Base-by-base conservation (phyloP, 257 asterid species). In the Mentha longifolia region DNA sequence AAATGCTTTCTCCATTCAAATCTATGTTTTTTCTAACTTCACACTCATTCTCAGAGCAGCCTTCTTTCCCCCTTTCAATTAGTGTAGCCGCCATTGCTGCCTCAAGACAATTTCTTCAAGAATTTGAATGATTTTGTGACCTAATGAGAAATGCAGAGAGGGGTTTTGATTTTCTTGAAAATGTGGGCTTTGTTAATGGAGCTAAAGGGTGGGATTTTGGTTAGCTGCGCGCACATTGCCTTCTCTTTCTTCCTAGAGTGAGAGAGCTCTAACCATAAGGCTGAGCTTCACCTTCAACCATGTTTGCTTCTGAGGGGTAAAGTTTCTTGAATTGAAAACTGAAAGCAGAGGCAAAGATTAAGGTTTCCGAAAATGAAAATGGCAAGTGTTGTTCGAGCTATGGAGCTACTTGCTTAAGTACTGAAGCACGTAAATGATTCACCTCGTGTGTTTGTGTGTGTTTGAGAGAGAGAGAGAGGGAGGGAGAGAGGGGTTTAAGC, bases 231-330 rank as follows among this genome's bases (percentile, higher is more conserved):
- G 47, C 46, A 73, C 39, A 70, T 76, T 54, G 42, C 33, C 71
- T 67, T 46, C 79, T 43, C 46, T 80, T 77, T 80, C 65, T 42
- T 78, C 79, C 45, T 76, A 78, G 76, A 55, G 57, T 65, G 79
- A 65, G 76, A 68, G 70, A 82, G 68, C 68, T 31, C 83, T 81
- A 77, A 83, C 92, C 87, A 75, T 77, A 67, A 69, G 73, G 78
- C 39, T 46, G 68, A 47, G 73, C 77, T 73, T 65, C 71, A 63
- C 56, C 71, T 67, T 72, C 83, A 64, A 67, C 83, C 87, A 82
- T 82, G 67, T 76, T 70, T 69, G 81, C 41, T 77, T 77, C 25
- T 67, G 68, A 17, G 67, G 68, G 73, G 77, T 68, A 66, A 76
- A 22, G 19, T 59, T 69, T 20, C 55, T 63, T 67, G 69, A 50